Evolutionary conservation across 2,329 filamentous ascomycete genomes (phyloP).

Genomic region (Boeremia lycopersici): DNA sequence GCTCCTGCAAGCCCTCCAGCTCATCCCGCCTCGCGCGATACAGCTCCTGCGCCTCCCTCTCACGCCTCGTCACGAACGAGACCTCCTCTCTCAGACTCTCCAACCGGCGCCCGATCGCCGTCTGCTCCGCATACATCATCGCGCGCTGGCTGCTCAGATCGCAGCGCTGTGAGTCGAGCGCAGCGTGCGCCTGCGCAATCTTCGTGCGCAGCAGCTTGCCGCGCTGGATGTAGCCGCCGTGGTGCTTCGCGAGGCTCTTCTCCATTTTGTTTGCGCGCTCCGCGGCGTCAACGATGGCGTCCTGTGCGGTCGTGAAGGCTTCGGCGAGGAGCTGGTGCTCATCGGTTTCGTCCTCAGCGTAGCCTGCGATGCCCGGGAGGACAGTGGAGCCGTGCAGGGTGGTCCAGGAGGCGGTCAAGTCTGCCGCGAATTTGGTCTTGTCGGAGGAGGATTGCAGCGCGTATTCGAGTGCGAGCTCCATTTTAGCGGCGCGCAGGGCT

Average conservation of each 20-base stretch:
- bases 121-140: slow-evolving; percentile 79
- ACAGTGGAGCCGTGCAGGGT: slow-evolving; percentile 53
- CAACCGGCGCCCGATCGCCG: slow-evolving; percentile 73
- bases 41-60: slow-evolving; percentile 87
- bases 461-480: slow-evolving; percentile 75
- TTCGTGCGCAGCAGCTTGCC: slow-evolving; percentile 81
- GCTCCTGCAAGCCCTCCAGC: slow-evolving; percentile 63
- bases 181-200: slow-evolving; percentile 74
- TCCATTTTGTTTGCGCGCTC: slow-evolving; percentile 85
- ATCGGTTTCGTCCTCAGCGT: slow-evolving; percentile 76
- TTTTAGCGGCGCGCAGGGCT: slow-evolving; percentile 73
- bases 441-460: slow-evolving; percentile 57
- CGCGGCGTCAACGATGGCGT: slow-evolving; percentile 73
- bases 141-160: slow-evolving; percentile 77
- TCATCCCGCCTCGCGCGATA: slow-evolving; percentile 81
- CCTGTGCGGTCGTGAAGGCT: slow-evolving; percentile 77
- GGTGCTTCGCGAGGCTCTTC: slow-evolving; percentile 86
- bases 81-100: slow-evolving; percentile 83
- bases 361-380: slow-evolving; percentile 82
- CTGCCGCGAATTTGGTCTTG: slow-evolving; percentile 52
- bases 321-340: slow-evolving; percentile 68
- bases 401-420: slow-evolving; percentile 56
- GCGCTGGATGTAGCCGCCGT: slow-evolving; percentile 89
- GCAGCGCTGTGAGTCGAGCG: slow-evolving; percentile 73
- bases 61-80: slow-evolving; percentile 75